A percentile compares a stretch with the other conserved stretches of the same genome.
Conservation (phyloP, 78 protist species). For the Acrasis kona region DNA sequence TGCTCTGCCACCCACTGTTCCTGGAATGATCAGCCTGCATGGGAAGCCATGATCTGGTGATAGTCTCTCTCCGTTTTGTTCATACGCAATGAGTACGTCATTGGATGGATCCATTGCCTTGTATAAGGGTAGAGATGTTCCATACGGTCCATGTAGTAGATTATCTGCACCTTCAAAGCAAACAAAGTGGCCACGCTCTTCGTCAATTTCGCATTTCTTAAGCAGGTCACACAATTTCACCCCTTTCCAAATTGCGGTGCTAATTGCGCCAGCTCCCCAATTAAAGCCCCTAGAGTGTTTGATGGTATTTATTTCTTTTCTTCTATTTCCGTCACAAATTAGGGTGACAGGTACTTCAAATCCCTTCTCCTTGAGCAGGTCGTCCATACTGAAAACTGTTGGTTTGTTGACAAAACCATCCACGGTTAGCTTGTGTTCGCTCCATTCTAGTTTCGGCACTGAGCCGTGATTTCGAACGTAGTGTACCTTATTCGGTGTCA, state of each 20-base stretch:
- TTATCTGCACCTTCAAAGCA: constrained; percentile 26
- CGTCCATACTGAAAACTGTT: constrained; percentile 13
- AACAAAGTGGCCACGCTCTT: constrained; percentile 6
- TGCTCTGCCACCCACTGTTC: constrained; percentile 69
- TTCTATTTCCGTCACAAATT: constrained; percentile 53
- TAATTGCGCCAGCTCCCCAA: constrained; percentile 42
- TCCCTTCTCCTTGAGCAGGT: not conserved
- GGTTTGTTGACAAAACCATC: not conserved
- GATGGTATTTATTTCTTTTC: constrained; percentile 21
- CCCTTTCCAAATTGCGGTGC: constrained; percentile 44
- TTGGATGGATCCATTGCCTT: constrained; percentile 31
- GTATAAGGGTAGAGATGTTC: constrained; percentile 38
- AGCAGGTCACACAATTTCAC: constrained; percentile 29
- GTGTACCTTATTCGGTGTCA: constrained; percentile 59
- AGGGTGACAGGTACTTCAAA: not conserved
- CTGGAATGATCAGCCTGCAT: constrained; percentile 77
- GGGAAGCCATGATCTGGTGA: constrained; percentile 76
- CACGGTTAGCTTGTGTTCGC: constrained; percentile 15
- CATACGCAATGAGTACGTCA: constrained; percentile 80
- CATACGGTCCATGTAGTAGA: constrained; percentile 2
- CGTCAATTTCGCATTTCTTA: not conserved
- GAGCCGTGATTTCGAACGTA: constrained; percentile 72
- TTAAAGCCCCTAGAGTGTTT: constrained; percentile 47
- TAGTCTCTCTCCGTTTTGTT: constrained; percentile 73
- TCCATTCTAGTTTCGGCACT: constrained; percentile 45